Percentiles rank a stretch among this genome's conserved stretches.
Conservation (phyloP, 352 stramenopile species). For the Aphanomyces invadans region DNA sequence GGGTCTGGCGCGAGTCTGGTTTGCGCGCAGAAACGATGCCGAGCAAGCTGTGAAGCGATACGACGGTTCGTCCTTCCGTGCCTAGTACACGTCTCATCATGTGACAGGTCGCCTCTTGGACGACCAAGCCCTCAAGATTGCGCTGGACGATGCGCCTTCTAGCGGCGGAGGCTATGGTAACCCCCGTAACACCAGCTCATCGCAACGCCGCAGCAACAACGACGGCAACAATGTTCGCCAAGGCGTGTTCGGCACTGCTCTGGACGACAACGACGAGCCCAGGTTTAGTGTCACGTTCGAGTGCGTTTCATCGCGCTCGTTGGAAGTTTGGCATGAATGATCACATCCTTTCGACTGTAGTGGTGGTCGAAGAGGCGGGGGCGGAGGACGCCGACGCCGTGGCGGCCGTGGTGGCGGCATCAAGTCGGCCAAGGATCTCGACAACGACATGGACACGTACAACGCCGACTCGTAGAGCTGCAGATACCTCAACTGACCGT, state of each 20-base stretch:
- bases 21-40: slow-evolving; percentile 48
- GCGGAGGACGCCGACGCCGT: slow-evolving; percentile 31
- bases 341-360: slow-evolving; percentile 21
- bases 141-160: slow-evolving; percentile 33
- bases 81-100: no score
- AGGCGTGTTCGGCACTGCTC: slow-evolving; percentile 66
- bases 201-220: slow-evolving; percentile 10
- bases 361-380: slow-evolving; percentile 36
- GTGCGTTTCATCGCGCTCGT: slow-evolving; percentile 28
- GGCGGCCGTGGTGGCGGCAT: slow-evolving; percentile 33
- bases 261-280: slow-evolving; percentile 51
- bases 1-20: slow-evolving; percentile 72
- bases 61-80: no score
- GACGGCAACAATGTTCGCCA: slow-evolving; percentile 63
- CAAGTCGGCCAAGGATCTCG: slow-evolving; percentile 53
- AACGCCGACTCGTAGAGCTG: slow-evolving; percentile 24
- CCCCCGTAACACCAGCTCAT: not conserved
- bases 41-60: slow-evolving; percentile 82
- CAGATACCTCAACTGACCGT: not conserved
- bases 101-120: slow-evolving; percentile 74
- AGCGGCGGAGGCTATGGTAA: no score
- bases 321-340: not conserved
- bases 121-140: slow-evolving; percentile 66
- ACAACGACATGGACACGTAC: slow-evolving; percentile 85
- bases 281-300: slow-evolving; percentile 78